Conservation (phyloP, 75 land plant genomes). For the Picea glauca region DNA sequence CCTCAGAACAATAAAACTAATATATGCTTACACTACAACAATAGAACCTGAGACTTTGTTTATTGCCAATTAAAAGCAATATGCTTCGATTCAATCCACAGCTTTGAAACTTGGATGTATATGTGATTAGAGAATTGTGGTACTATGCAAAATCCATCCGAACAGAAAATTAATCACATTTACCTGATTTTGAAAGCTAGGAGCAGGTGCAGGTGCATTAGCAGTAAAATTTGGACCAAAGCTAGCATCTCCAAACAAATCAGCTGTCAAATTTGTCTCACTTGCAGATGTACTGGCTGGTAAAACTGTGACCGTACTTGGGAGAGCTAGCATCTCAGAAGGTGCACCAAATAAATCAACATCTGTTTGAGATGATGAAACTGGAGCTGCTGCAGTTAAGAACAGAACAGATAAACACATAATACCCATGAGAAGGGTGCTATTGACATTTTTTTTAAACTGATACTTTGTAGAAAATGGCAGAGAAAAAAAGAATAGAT, state of each 20-base stretch:
- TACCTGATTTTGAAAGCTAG: background rate
- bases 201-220: slow-evolving; percentile 12
- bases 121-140: too few relatives aligned
- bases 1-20: background rate
- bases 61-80: background rate
- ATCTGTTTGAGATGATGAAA: slow-evolving; percentile 25
- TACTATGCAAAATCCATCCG: background rate
- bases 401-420: too few relatives aligned
- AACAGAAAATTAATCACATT: background rate
- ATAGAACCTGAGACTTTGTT: background rate
- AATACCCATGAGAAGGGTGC: too few relatives aligned
- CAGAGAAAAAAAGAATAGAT: too few relatives aligned
- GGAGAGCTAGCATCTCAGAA: slow-evolving; percentile 22
- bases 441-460: too few relatives aligned
- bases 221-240: slow-evolving; percentile 22
- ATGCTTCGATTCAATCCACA: background rate
- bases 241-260: slow-evolving; percentile 19
- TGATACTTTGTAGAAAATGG: too few relatives aligned
- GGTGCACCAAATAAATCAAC: slow-evolving; percentile 55
- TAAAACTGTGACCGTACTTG: slow-evolving; percentile 32
- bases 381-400: slow-evolving; percentile 14
- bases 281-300: slow-evolving; percentile 19
- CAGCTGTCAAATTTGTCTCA: slow-evolving; percentile 23
- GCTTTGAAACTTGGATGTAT: background rate
- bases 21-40: background rate